Base-by-base conservation (phyloP, 345 rosid species). In the Bretschneidera sinensis region DNA sequence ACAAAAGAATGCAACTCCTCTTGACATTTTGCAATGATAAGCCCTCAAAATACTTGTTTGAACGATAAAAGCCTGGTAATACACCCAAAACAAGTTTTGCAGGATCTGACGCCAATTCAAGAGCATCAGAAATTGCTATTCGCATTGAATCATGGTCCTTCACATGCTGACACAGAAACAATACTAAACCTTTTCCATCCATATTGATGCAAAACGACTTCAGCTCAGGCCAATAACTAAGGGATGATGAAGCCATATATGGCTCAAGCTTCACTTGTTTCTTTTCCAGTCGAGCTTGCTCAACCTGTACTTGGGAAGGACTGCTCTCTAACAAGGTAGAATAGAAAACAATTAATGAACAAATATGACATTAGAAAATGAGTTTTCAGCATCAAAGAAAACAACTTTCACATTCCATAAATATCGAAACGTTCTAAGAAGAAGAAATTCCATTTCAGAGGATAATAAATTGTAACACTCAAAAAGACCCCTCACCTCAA, bases 21-120 rank as follows among this genome's bases (percentile, higher is more conserved):
- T 14, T 35, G 6, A 35, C 43, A 6, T 35, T 35, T 35, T 14
- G 43, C 43, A 35, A 14, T 6, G 6, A 14, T 14, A 6, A 6
- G 14, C 8, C 8, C 6, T 35, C 43, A n/a, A n/a, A n/a, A n/a
- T n/a, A n/a, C 6, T 35, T 14, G 14, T 35, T 14, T 14, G 14
- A 35, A 6, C 14, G 43, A 14, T 35, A 14, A 35, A 35, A 14
- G 14, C 6, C 43, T 35, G 43, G 43, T 73, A 76, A 55, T 23
- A 65, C 80, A 55, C 64, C 71, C 28, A 72, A 68, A 0, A 76
- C 71, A 43, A 72, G 48, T 57, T 61, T 61, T 31, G 67, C 74
- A 21, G 80, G 74, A 31, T 76, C 69, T 17, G 55, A 22, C 18
- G 80, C 64, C 50, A 50, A 24, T 54, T 19, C 59, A 62, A 76